phyloP scores from a whole-genome alignment of 441 rosid genomes.

The Pelargonium exstipulatum region DNA sequence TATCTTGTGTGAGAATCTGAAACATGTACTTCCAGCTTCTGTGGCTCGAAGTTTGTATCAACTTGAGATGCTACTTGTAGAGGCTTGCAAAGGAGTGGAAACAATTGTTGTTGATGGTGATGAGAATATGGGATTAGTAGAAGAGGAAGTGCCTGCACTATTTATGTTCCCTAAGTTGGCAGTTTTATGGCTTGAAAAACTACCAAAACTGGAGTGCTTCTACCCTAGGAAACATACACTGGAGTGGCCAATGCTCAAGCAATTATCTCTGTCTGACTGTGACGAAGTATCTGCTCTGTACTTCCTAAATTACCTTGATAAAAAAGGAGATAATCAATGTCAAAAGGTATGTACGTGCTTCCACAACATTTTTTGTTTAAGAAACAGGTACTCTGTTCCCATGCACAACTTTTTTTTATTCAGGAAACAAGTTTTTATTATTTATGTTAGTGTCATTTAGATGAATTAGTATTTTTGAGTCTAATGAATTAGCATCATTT shows the following conservation, averaged over 20 bases:
- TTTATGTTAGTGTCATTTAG: no score
- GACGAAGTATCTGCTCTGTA: neutral
- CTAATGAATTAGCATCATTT: no score
- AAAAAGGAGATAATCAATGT: neutral
- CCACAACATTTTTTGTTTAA: no score
- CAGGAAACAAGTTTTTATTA: no score
- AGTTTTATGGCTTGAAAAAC: neutral
- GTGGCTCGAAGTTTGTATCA: neutral
- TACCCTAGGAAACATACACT: neutral
- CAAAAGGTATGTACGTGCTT: no score
- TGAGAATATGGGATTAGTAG: neutral
- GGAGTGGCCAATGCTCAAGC: neutral
- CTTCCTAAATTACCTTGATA: neutral
- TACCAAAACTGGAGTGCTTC: neutral
- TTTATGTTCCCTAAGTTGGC: neutral
- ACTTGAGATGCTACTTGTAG: constrained; percentile 17
- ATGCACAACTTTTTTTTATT: no score
- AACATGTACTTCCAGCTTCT: neutral
- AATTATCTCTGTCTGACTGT: neutral
- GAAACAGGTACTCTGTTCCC: no score
- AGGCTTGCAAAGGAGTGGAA: neutral
- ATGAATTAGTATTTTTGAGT: no score
- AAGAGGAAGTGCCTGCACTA: neutral
- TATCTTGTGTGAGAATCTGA: neutral
- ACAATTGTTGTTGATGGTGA: neutral